phyloP scores from a whole-genome alignment of 176 grass and related monocot species.

The Elaeis guineensis region DNA sequence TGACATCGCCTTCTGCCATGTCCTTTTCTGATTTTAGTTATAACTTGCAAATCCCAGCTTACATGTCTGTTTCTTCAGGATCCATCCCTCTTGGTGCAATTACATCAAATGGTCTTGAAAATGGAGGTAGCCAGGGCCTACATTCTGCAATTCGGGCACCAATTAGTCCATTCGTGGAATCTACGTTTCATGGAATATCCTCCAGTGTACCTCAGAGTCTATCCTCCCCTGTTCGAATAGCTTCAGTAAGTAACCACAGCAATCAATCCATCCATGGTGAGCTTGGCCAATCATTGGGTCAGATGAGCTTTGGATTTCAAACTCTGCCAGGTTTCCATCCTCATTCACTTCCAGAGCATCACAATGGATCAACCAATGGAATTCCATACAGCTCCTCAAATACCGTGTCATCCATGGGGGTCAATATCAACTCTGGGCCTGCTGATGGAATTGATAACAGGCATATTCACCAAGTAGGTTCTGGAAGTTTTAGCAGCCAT shows the following conservation, averaged over 20 bases:
- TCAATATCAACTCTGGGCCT: conserved; percentile 40
- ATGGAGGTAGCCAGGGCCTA: conserved; percentile 43
- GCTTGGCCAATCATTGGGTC: conserved; percentile 50
- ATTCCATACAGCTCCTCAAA: conserved; percentile 42
- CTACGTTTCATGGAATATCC: conserved; percentile 50
- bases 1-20: too few relatives aligned
- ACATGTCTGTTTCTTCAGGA: neutral
- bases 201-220: conserved; percentile 59
- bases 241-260: conserved; percentile 30
- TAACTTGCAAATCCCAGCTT: too few relatives aligned
- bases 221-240: conserved; percentile 59
- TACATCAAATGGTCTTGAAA: conserved; percentile 44
- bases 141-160: conserved; percentile 43
- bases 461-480: conserved; percentile 56
- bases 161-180: conserved; percentile 50
- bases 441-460: conserved; percentile 38
- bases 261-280: conserved; percentile 31
- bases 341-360: conserved; percentile 62
- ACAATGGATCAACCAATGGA: conserved; percentile 57
- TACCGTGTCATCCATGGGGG: conserved; percentile 30
- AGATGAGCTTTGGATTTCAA: conserved; percentile 61
- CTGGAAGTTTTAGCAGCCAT: conserved; percentile 53
- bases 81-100: conserved; percentile 11
- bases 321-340: conserved; percentile 51
- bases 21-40: too few relatives aligned